phyloP scores from a whole-genome alignment of 2,329 filamentous ascomycete genomes.

The Aspergillus tamarii region DNA sequence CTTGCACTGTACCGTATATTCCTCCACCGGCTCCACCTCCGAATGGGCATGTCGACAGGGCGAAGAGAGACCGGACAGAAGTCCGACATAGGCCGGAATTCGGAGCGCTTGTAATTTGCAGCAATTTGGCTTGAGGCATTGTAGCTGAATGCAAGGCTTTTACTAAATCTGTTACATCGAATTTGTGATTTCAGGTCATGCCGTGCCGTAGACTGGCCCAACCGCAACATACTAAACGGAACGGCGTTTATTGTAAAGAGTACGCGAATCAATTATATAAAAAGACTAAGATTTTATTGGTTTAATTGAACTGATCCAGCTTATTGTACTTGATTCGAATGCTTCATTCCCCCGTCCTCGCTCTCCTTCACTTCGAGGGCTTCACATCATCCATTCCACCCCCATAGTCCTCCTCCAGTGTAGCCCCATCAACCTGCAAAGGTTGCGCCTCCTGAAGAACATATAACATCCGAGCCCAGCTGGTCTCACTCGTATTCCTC shows the following conservation, averaged over 20 bases:
- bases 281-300: background rate
- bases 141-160: too few relatives aligned
- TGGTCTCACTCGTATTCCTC: conserved; percentile 2
- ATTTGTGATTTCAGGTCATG: background rate
- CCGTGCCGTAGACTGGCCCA: background rate
- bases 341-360: background rate
- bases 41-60: background rate
- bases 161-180: too few relatives aligned
- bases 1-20: background rate
- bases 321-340: background rate
- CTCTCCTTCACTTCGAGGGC: background rate
- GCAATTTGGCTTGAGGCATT: background rate
- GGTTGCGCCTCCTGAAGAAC: background rate
- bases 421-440: background rate
- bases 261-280: background rate
- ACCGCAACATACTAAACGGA: background rate
- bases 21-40: background rate
- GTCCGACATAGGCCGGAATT: background rate
- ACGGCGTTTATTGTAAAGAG: background rate
- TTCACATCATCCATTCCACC: background rate
- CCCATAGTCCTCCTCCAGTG: background rate
- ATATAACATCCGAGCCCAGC: background rate
- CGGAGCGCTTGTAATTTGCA: too few relatives aligned
- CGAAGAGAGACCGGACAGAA: background rate
- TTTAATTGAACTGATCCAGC: background rate